Base-by-base conservation (phyloP, 768 basidiomycete genomes). In the Hygrocybe punicea region DNA sequence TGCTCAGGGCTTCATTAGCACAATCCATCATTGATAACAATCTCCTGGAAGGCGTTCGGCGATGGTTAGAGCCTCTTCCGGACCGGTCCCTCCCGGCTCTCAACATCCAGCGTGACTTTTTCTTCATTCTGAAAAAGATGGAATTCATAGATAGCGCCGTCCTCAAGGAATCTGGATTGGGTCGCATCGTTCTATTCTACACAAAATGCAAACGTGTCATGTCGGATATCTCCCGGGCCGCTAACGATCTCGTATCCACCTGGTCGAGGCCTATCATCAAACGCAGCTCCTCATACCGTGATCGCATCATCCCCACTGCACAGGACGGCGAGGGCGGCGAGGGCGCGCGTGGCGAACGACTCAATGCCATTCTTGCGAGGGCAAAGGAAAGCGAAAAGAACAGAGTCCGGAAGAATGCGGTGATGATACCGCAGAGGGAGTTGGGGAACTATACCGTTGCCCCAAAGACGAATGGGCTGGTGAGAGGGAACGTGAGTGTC, bases 1-100 rank as follows among this genome's bases (percentile, higher is more conserved):
- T 56, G 17, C 54, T 16, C 66, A 96, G 93, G 71, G 82, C 84
- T 16, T 86, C 92, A 1, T 82, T 96, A 14, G 84, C 88, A 10
- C 92, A 96, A 65, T 91, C 93, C 5, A 96, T 98, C 66, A 84
- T 93, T 52, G 97, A 99, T 73, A 94, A 94, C 70, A 93, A 95
- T 61, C 83, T 98, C 40, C 79, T 99, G 25, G 90, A 93, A 62
- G 93, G 89, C 5, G 93, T 98, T 51, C 80, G 84, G 39, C 78
- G 84, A 36, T 99, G 93, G 92, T 84, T 99, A 2, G 97, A 98
- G 64, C 97, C 97, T 0, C 85, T 98, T 14, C 89, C 89, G 0
- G 93, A 97, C 73, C 84, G 84, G 54, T 95, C 94, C 1, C 81
- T 99, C 3, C 97, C 97, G 1, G 93, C 94, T 3, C 81, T 98